These are phyloP conservation scores for Puccinia triticina DNA, from an alignment of 1,284 basidiomycete genomes.

Conservation along the genomic window DNA sequence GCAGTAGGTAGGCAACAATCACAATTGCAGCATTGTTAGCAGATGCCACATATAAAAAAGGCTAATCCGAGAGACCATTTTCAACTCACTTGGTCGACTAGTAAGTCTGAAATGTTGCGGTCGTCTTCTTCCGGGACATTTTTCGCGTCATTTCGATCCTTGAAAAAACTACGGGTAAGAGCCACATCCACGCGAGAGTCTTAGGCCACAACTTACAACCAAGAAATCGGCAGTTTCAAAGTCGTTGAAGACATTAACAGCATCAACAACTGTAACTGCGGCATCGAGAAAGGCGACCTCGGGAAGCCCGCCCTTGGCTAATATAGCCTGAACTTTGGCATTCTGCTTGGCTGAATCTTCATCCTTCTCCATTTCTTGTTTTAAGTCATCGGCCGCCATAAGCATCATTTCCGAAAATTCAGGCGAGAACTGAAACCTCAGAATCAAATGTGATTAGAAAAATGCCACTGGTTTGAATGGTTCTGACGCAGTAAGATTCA, in stretches of 20 bases:
- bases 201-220: constrained; percentile 59
- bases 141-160: constrained; percentile 52
- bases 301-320: constrained; percentile 62
- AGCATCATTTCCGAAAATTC: constrained; percentile 60
- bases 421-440: constrained; percentile 59
- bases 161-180: background rate
- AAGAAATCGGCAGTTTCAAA: constrained; percentile 64
- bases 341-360: constrained; percentile 55
- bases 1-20: background rate
- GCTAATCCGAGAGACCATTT: background rate
- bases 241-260: constrained; percentile 61
- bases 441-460: constrained; percentile 60
- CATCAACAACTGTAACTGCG: constrained; percentile 61
- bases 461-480: constrained; percentile 22
- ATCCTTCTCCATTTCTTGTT: constrained; percentile 56
- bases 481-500: background rate
- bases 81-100: constrained; percentile 59
- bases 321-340: constrained; percentile 60
- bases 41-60: background rate
- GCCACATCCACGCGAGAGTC: constrained; percentile 15
- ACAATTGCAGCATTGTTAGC: background rate
- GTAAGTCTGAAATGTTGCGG: constrained; percentile 63
- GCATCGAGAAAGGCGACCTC: constrained; percentile 59
- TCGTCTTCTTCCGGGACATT: constrained; percentile 63
- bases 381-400: constrained; percentile 57